These are phyloP conservation scores for Oryza glaberrima DNA, from an alignment of 176 grass and related monocot species.

Conservation along the genomic window DNA sequence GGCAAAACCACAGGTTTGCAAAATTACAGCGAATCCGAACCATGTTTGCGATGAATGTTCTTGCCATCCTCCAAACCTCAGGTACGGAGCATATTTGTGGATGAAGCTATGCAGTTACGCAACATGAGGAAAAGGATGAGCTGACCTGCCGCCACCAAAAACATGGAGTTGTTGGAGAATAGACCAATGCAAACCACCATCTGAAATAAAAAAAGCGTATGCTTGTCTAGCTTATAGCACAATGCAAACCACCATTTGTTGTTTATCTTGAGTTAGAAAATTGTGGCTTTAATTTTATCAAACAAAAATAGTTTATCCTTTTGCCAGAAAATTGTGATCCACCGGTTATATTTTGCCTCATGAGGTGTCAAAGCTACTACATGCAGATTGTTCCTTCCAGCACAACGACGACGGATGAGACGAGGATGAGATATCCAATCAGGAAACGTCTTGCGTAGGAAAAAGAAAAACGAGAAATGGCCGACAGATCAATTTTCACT, in stretches of 20 bases:
- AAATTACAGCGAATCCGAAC: too few relatives aligned
- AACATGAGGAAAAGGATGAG: neutral
- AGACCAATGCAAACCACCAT: neutral
- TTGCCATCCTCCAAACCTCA: neutral
- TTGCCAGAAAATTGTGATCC: neutral
- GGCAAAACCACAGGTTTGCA: too few relatives aligned
- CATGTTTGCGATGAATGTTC: too few relatives aligned
- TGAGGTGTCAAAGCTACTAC: neutral
- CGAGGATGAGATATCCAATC: neutral
- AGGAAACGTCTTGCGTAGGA: neutral
- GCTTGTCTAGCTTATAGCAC: neutral
- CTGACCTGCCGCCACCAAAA: neutral
- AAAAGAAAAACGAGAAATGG: neutral
- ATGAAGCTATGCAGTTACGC: neutral
- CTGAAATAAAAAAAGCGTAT: neutral
- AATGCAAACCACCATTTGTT: neutral
- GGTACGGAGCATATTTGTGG: neutral
- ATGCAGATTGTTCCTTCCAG: neutral
- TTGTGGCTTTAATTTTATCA: neutral
- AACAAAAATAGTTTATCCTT: neutral
- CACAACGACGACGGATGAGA: neutral
- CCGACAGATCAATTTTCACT: neutral
- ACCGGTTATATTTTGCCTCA: neutral
- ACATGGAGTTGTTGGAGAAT: neutral
- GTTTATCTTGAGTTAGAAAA: neutral